Evolutionary conservation across 768 basidiomycete genomes (phyloP).

Genomic region (Pulveroboletus sp.): DNA sequence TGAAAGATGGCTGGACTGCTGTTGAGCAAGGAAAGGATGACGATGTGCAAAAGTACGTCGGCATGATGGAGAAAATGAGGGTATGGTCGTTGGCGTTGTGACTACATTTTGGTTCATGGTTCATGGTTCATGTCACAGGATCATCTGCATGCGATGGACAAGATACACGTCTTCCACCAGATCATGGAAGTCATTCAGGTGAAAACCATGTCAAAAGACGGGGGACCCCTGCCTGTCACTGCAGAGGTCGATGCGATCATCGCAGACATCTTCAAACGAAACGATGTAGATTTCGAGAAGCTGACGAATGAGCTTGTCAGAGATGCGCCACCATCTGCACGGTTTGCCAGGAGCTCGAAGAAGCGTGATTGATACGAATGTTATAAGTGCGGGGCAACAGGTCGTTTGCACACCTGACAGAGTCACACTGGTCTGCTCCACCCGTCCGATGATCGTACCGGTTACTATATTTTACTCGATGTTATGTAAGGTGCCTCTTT

Average conservation of each 20-base stretch:
- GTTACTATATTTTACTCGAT: neutral
- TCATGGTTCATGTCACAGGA: slow-evolving; percentile 13
- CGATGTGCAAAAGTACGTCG: slow-evolving; percentile 16
- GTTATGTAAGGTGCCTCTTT: too few relatives aligned
- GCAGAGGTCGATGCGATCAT: slow-evolving; percentile 30
- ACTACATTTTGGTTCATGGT: neutral
- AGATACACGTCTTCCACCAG: slow-evolving; percentile 27
- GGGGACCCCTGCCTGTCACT: slow-evolving; percentile 20
- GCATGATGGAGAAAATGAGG: slow-evolving; percentile 29
- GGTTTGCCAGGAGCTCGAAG: slow-evolving; percentile 25
- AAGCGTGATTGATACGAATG: slow-evolving; percentile 22
- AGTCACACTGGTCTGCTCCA: neutral
- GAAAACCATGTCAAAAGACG: slow-evolving; percentile 26
- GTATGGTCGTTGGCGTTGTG: slow-evolving; percentile 7
- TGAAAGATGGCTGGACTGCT: slow-evolving; percentile 24
- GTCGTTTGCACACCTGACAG: neutral
- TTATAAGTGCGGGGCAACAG: neutral
- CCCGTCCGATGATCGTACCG: neutral
- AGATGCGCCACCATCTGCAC: slow-evolving; percentile 16
- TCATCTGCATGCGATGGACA: slow-evolving; percentile 29
- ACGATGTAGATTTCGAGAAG: slow-evolving; percentile 28
- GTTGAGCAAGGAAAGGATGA: slow-evolving; percentile 26
- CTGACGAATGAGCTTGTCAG: slow-evolving; percentile 22
- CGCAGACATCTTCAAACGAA: slow-evolving; percentile 30
- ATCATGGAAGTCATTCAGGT: slow-evolving; percentile 32